phyloP scores from a whole-genome alignment of 371 early-diverging fungal genomes.

The Apophysomyces ossiformis region DNA sequence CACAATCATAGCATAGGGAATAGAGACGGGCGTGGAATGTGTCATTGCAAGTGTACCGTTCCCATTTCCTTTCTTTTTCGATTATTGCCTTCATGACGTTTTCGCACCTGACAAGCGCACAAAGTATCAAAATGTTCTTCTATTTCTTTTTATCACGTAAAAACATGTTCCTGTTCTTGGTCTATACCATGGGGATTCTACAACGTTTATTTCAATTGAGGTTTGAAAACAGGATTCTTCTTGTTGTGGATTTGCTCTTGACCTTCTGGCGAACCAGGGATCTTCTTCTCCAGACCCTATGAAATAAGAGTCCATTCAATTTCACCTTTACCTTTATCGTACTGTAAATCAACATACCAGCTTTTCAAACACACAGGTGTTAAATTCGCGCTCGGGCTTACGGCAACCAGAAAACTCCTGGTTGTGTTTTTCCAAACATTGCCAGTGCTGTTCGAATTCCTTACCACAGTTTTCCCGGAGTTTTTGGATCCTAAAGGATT shows the following conservation, averaged over 20 bases:
- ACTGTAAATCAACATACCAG: slow-evolving; percentile 62
- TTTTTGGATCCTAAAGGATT: slow-evolving; percentile 71
- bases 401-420: slow-evolving; percentile 87
- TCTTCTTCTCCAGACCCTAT: slow-evolving; percentile 80
- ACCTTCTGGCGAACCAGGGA: slow-evolving; percentile 77
- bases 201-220: slow-evolving; percentile 41
- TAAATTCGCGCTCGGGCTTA: slow-evolving; percentile 78
- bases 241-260: slow-evolving; percentile 74
- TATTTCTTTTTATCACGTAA: too few relatives aligned
- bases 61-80: too few relatives aligned
- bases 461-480: slow-evolving; percentile 89
- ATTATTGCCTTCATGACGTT: too few relatives aligned
- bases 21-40: too few relatives aligned
- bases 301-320: not conserved
- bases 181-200: too few relatives aligned
- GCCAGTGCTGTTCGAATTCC: slow-evolving; percentile 91
- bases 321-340: not conserved
- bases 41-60: too few relatives aligned
- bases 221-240: slow-evolving; percentile 70
- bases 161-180: too few relatives aligned
- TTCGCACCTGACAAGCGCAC: too few relatives aligned
- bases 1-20: too few relatives aligned
- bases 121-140: too few relatives aligned
- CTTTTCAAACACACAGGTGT: slow-evolving; percentile 90
- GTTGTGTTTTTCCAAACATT: slow-evolving; percentile 91